A percentile compares a stretch with the other conserved stretches of the same genome.
Evolutionary conservation across 2,329 filamentous ascomycete genomes (phyloP).

Genomic region (Pseudopithomyces maydicus): DNA sequence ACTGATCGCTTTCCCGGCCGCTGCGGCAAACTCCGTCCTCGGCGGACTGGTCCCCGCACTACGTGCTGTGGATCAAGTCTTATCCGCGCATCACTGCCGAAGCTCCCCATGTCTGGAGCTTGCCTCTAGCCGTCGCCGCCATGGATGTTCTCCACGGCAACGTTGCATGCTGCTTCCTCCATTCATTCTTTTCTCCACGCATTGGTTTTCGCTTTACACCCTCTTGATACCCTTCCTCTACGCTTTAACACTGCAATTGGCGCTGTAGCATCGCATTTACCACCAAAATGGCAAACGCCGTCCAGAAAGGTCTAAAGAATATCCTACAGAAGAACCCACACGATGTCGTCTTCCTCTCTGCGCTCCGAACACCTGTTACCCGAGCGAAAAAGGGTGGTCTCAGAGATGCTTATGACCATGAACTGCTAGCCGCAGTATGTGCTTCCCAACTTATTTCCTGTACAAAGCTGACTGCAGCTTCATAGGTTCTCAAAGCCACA

Average conservation of each 20-base stretch:
- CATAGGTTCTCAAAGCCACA: constrained; percentile 68
- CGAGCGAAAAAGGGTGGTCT: constrained; percentile 82
- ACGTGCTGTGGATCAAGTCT: constrained; percentile 12
- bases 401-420: constrained; percentile 88
- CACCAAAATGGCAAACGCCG: constrained; percentile 47
- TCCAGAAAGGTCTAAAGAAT: constrained; percentile 69
- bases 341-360: constrained; percentile 86
- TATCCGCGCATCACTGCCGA: constrained; percentile 38
- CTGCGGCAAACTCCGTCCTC: constrained; percentile 2
- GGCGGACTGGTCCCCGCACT: constrained; percentile 10
- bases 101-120: constrained; percentile 31
- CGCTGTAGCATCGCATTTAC: constrained; percentile 13
- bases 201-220: background rate
- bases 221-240: background rate
- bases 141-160: constrained; percentile 26
- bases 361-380: constrained; percentile 86
- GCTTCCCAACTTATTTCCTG: background rate
- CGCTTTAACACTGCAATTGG: constrained; percentile 14
- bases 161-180: background rate
- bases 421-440: constrained; percentile 71
- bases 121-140: constrained; percentile 19
- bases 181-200: background rate
- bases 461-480: background rate
- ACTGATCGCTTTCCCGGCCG: background rate
- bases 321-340: constrained; percentile 78